Evolutionary conservation across 441 rosid species (phyloP).

Genomic region (Capsella rubella): DNA sequence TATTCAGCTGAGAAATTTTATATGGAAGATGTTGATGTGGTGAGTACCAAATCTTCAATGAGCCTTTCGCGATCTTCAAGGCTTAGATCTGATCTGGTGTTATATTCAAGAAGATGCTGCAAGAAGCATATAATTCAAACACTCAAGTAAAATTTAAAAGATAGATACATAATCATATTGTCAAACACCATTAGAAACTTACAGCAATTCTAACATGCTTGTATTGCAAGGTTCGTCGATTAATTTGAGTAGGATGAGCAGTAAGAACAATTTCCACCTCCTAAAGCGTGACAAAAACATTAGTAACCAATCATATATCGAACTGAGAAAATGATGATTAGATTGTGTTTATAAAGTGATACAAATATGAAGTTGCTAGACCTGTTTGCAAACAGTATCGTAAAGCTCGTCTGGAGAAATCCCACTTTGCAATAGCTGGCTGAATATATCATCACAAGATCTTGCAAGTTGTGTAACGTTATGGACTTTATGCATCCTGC

Average conservation of each 20-base stretch:
- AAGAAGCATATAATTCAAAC: slow-evolving; percentile 26
- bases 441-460: slow-evolving; percentile 90
- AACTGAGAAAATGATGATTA: background rate
- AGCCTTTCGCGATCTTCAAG: slow-evolving; percentile 91
- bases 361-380: slow-evolving; percentile 34
- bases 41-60: slow-evolving; percentile 90
- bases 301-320: slow-evolving; percentile 5
- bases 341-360: background rate
- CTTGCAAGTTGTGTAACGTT: slow-evolving; percentile 63
- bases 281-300: slow-evolving; percentile 46
- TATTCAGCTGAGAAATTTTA: slow-evolving; percentile 6
- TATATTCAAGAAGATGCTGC: slow-evolving; percentile 93
- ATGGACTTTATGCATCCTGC: slow-evolving; percentile 78
- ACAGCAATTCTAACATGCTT: slow-evolving; percentile 93
- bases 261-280: slow-evolving; percentile 97
- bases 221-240: slow-evolving; percentile 89
- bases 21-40: slow-evolving; percentile 22
- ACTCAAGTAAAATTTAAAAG: slow-evolving; percentile 31
- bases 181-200: slow-evolving; percentile 43
- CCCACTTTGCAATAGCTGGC: slow-evolving; percentile 80
- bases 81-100: slow-evolving; percentile 88
- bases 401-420: slow-evolving; percentile 79
- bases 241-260: slow-evolving; percentile 47
- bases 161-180: slow-evolving; percentile 3
- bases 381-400: slow-evolving; percentile 85